Percentiles rank a stretch among this genome's conserved stretches.
These are phyloP conservation scores for Suillus subluteus DNA, from an alignment of 768 basidiomycete species.

Conservation along the genomic window DNA sequence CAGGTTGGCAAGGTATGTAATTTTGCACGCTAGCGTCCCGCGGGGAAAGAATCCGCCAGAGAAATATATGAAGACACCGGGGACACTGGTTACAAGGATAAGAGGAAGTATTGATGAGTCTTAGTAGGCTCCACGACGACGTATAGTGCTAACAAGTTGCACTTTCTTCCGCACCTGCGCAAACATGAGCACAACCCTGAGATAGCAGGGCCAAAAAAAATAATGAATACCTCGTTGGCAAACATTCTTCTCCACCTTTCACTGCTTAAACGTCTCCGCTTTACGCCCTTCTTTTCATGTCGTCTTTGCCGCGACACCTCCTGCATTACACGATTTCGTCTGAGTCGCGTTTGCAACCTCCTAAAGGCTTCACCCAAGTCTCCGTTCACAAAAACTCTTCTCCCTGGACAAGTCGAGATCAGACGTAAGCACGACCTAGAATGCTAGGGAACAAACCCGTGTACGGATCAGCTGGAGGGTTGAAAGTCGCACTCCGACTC, in stretches of 20 bases:
- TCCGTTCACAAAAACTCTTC: constrained; percentile 53
- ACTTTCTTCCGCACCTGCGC: constrained; percentile 83
- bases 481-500: constrained; percentile 24
- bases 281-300: constrained; percentile 84
- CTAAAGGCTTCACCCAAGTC: constrained; percentile 52
- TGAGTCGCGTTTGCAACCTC: constrained; percentile 53
- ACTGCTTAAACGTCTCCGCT: constrained; percentile 73
- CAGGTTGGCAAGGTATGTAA: constrained; percentile 6
- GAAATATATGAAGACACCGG: not conserved
- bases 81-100: not conserved
- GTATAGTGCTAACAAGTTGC: constrained; percentile 77
- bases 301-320: constrained; percentile 56
- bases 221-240: constrained; percentile 68
- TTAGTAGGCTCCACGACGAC: constrained; percentile 68
- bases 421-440: constrained; percentile 1
- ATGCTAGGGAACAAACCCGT: constrained; percentile 44
- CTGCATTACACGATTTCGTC: constrained; percentile 55
- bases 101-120: constrained; percentile 11
- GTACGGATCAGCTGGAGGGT: constrained; percentile 54
- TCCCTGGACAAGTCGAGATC: constrained; percentile 47
- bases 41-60: not conserved
- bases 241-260: constrained; percentile 81
- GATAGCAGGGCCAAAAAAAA: constrained; percentile 14
- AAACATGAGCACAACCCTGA: constrained; percentile 21
- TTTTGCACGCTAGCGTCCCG: constrained; percentile 7